Evolutionary conservation across 352 stramenopile species (phyloP).

Genomic region (Pythium scleroteichum): DNA sequence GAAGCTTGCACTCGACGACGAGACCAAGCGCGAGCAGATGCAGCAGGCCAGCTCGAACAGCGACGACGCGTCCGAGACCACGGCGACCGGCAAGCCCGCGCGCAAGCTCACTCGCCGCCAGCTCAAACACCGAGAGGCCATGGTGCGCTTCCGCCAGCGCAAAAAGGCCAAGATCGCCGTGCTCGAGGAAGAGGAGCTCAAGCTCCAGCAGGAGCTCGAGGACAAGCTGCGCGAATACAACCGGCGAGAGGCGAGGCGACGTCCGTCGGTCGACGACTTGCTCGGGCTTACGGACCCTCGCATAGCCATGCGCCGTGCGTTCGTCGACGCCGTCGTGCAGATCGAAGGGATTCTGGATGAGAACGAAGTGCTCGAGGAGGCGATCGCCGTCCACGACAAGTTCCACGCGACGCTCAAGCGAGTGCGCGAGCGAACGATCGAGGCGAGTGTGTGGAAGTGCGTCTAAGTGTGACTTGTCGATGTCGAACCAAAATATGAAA

Average conservation of each 20-base stretch:
- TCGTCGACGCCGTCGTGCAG: conserved; percentile 20
- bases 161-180: conserved; percentile 31
- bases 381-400: conserved; percentile 30
- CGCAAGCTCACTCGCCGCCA: conserved; percentile 26
- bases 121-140: conserved; percentile 31
- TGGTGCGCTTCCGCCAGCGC: conserved; percentile 33
- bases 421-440: conserved; percentile 17
- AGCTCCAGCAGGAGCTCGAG: conserved; percentile 22
- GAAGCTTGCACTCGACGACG: not conserved
- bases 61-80: conserved; percentile 6
- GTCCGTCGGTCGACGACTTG: conserved; percentile 14
- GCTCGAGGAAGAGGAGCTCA: conserved; percentile 27
- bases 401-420: conserved; percentile 29
- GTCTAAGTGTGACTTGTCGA: conserved; percentile 3
- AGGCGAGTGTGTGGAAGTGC: conserved; percentile 31
- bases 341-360: conserved; percentile 28
- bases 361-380: conserved; percentile 27
- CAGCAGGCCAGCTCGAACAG: conserved; percentile 12
- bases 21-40: conserved; percentile 7
- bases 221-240: conserved; percentile 19
- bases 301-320: conserved; percentile 13
- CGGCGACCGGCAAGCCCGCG: conserved; percentile 6
- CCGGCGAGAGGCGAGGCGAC: not conserved
- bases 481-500: not conserved
- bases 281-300: conserved; percentile 15